phyloP scores from a whole-genome alignment of 306 rosid species.

The Medicago truncatula region DNA sequence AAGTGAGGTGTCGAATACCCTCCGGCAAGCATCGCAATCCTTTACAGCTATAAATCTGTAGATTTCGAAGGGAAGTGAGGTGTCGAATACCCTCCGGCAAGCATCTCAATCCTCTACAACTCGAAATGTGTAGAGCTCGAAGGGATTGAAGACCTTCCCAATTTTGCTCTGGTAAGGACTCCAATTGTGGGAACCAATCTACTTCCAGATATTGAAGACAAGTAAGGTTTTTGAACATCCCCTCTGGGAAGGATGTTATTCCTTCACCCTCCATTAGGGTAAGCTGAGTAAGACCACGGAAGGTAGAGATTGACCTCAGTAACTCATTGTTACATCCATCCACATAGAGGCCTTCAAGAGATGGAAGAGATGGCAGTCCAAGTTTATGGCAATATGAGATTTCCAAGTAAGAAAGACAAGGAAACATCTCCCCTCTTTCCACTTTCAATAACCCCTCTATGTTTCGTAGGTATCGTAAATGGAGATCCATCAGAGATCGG shows the following conservation, averaged over 20 bases:
- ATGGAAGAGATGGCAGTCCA: slow-evolving; percentile 15
- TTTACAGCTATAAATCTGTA: no score
- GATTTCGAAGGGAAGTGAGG: neutral
- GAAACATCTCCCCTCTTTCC: no score
- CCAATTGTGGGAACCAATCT: neutral
- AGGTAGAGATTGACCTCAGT: neutral
- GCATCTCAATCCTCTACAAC: neutral
- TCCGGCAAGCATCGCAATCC: neutral
- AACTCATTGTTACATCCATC: neutral
- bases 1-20: neutral
- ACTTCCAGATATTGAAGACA: neutral
- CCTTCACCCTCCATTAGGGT: neutral
- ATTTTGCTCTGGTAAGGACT: neutral
- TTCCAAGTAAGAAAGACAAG: no score
- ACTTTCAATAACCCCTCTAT: no score
- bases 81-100: neutral
- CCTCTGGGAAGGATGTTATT: neutral
- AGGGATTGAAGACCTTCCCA: neutral
- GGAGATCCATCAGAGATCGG: no score
- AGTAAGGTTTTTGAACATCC: neutral
- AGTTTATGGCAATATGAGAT: neutral
- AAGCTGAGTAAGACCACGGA: neutral
- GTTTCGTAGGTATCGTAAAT: no score
- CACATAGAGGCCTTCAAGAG: neutral
- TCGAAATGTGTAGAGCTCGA: rapidly evolving